Percentiles rank a stretch among this genome's conserved stretches.
Evolutionary conservation across 208 protist genomes (phyloP).

Genomic region (Strigomonas culicis): DNA sequence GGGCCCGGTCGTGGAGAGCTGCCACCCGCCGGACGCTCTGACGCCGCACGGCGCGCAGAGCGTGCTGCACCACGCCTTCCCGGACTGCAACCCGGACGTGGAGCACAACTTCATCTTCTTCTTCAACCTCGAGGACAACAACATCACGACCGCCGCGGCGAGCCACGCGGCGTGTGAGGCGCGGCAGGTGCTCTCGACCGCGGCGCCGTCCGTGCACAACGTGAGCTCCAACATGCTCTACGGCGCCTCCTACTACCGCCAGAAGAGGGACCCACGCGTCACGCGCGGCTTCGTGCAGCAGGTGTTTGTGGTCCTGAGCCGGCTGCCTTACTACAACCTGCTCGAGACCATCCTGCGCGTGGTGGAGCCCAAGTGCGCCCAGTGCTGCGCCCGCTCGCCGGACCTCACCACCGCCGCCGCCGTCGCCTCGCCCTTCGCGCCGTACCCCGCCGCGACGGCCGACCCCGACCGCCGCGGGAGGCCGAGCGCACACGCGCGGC

Average conservation of each 20-base stretch:
- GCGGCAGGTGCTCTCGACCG: not conserved
- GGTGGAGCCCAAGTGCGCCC: slow-evolving; percentile 67
- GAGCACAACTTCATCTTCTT: slow-evolving; percentile 87
- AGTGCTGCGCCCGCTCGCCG: slow-evolving; percentile 80
- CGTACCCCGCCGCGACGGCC: slow-evolving; percentile 37
- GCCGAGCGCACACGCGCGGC: not conserved
- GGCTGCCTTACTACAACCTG: slow-evolving; percentile 65
- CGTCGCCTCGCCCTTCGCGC: slow-evolving; percentile 62
- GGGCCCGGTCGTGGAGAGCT: slow-evolving; percentile 70
- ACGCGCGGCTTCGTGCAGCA: slow-evolving; percentile 86
- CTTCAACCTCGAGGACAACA: slow-evolving; percentile 60
- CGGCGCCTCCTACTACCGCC: slow-evolving; percentile 76
- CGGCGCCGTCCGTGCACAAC: slow-evolving; percentile 3
- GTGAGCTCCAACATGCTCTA: slow-evolving; percentile 38
- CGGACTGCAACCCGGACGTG: slow-evolving; percentile 81
- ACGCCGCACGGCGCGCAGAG: slow-evolving; percentile 42
- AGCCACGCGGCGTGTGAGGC: not conserved
- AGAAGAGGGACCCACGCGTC: slow-evolving; percentile 75
- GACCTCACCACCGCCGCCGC: slow-evolving; percentile 48
- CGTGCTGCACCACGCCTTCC: slow-evolving; percentile 63
- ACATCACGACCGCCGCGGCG: not conserved
- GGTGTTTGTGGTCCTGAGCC: slow-evolving; percentile 75
- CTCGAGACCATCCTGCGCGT: slow-evolving; percentile 83
- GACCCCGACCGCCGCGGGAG: slow-evolving; percentile 16
- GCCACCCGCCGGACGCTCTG: slow-evolving; percentile 51